Evolutionary conservation across 2,329 filamentous ascomycete genomes (phyloP).

Genomic region (Exophiala bonariae): DNA sequence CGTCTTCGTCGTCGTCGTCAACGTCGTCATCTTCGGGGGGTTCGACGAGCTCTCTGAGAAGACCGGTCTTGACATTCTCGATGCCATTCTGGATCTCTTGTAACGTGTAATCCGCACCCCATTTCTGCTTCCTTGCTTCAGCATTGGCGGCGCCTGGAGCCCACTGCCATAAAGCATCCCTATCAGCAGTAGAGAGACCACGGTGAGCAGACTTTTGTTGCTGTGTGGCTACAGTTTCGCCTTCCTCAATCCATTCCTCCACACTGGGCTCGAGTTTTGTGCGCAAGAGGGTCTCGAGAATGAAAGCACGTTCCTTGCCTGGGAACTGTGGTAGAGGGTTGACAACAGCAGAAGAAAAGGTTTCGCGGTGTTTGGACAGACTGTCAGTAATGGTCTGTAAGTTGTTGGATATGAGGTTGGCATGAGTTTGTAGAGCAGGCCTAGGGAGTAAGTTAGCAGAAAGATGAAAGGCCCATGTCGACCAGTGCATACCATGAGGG

Average conservation of each 20-base stretch:
- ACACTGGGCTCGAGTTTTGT: conserved; percentile 81
- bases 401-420: conserved; percentile 70
- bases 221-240: conserved; percentile 48
- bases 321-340: conserved; percentile 77
- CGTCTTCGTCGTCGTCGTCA: conserved; percentile 55
- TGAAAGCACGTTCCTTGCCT: conserved; percentile 64
- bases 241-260: conserved; percentile 70
- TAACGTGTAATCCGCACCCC: conserved; percentile 67
- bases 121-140: conserved; percentile 49
- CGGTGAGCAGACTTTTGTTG: conserved; percentile 18
- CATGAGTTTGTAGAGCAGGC: conserved; percentile 70
- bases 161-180: conserved; percentile 62
- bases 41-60: conserved; percentile 59
- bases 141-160: conserved; percentile 51
- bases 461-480: not conserved
- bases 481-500: conserved; percentile 60
- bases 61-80: conserved; percentile 70
- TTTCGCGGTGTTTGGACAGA: conserved; percentile 63
- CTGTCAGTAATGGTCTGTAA: conserved; percentile 66
- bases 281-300: conserved; percentile 70
- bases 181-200: conserved; percentile 46
- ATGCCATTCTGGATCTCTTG: conserved; percentile 68
- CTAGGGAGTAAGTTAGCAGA: conserved; percentile 42
- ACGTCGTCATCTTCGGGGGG: conserved; percentile 45
- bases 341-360: conserved; percentile 69